Base-by-base conservation (phyloP, 306 rosid genomes). In the Rubus parviflorus region DNA sequence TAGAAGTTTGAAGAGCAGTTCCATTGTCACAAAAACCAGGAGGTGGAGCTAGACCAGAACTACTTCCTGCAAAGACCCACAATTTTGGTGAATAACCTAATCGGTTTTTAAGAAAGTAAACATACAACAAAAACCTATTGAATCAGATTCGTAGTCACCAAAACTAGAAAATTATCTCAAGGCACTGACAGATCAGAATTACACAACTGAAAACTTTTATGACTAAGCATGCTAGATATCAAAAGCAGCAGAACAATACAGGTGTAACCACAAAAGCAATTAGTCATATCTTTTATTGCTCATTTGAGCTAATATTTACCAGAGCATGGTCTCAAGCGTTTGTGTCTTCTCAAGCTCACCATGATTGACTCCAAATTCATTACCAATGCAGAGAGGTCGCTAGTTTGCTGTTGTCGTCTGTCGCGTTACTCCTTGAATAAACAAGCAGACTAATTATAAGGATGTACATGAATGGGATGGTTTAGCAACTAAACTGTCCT, bases 341-440 rank as follows among this genome's bases (percentile, higher is more conserved):
- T 94, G 77, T 94, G 96, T 80, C 97, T 92, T 87, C 98, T 89
- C 82, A 90, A 87, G 87, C 97, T 94, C 82, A 94, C 98, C 97
- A 94, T 91, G 62, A 63, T 79, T 75, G 82, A 45, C 48, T 81
- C 23, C 62, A 40, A 75, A 66, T 37, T 73, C 77, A 80, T 63
- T 53, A 79, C 60, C 68, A 30, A 30, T 30, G 35, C 35, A 70
- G 54, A 51, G 53, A 43, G 73, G 69, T 56, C 64, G 68, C 80
- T 73, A 37, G 47, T 11, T 52, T 15, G 11, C 73, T 68, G 54
- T 84, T 70, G 54, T 42, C 83, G 40, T 3, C 67, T 74, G 85
- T 74, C 81, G 46, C 64, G 43, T 25, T 13, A 61, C 64, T 72
- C 75, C 75, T 78, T 52, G 60, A 37, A 56, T 49, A 61, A 52